Base-by-base conservation (phyloP, 306 rosid genomes). In the Carpinus fangiana region DNA sequence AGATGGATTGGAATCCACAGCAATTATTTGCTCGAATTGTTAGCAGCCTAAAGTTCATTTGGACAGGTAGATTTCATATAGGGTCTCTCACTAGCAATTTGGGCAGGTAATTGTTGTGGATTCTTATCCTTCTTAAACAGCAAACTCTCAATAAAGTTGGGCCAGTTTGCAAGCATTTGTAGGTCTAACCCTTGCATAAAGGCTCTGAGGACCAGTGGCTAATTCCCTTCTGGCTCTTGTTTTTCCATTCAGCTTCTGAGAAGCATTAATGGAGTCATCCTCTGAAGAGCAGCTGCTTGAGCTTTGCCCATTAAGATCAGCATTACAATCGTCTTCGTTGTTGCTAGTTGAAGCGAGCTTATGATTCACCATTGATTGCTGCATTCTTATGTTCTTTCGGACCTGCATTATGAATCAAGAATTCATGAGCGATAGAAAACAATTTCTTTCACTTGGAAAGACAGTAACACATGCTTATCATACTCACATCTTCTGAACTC, bases 131-230 rank as follows among this genome's bases (percentile, higher is more conserved):
- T 76, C 61, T 53, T 61, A 34, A 20, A 57, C 52, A 66, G 36
- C 28, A 77, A 55, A 31, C 28, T 68, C 20, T 20, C 17, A 12
- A 38, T 16, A 75, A 13, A 43, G 31, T 43, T 36, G 47, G 34
- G 28, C 26, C 43, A 23, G 4, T 38, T 10, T 11, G 46, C 51
- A 55, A 72, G 18, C 43, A 51, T 18, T 66, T 72, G 48, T 38
- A 20, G 73, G 55, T 48, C 90, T 73, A 80, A 95, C 98, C 75
- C 91, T 92, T 80, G 98, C 98, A 77, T 95, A 91, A 50, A 95
- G 77, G 59, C 97, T 89, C 54, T 95, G 98, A 6, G 93, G 91
- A 79, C 88, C 97, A 54, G 92, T 84, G 64, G 96, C 90, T 70
- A 95, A 84, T 52, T 90, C 90, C 81, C 88, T 84, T 64, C 73